Percentiles rank a stretch among this genome's conserved stretches.
Conservation (phyloP, 176 grass and related monocot genomes). For the Themeda triandra region DNA sequence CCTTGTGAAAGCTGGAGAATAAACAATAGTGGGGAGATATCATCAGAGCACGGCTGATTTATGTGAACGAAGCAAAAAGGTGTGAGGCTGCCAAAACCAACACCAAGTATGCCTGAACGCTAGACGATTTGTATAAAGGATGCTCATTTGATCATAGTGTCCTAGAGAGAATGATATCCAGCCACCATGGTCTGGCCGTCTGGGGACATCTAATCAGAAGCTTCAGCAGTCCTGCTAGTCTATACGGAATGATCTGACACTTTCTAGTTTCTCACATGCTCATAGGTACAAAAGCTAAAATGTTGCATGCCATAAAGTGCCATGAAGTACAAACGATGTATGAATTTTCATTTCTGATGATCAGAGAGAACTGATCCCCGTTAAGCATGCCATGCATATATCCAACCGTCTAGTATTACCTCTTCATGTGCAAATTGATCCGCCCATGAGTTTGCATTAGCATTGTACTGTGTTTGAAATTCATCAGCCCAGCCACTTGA, state of each 20-base stretch:
- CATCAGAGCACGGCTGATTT: conserved; percentile 19
- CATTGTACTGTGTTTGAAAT: conserved; percentile 86
- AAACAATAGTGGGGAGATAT: conserved; percentile 27
- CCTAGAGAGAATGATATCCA: neutral
- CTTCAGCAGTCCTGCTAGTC: neutral
- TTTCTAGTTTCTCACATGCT: neutral
- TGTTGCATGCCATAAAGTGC: neutral
- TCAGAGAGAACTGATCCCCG: conserved; percentile 12
- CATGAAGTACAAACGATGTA: neutral
- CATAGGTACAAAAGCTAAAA: neutral
- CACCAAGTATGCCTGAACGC: neutral
- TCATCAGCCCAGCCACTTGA: conserved; percentile 87
- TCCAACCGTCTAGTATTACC: conserved; percentile 51
- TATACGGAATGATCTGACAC: neutral
- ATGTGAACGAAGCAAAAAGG: neutral
- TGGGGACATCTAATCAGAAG: neutral
- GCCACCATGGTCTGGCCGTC: neutral
- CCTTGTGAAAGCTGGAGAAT: conserved; percentile 65
- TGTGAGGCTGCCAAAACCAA: conserved; percentile 12
- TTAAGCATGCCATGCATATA: conserved; percentile 11
- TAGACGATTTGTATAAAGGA: conserved; percentile 2
- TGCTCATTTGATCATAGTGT: neutral
- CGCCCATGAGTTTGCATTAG: conserved; percentile 74
- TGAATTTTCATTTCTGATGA: neutral
- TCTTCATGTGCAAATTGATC: conserved; percentile 86